Percentiles rank a stretch among this genome's conserved stretches.
Conservation (phyloP, 805 yeast genomes). For the Suhomyces canberraensis region DNA sequence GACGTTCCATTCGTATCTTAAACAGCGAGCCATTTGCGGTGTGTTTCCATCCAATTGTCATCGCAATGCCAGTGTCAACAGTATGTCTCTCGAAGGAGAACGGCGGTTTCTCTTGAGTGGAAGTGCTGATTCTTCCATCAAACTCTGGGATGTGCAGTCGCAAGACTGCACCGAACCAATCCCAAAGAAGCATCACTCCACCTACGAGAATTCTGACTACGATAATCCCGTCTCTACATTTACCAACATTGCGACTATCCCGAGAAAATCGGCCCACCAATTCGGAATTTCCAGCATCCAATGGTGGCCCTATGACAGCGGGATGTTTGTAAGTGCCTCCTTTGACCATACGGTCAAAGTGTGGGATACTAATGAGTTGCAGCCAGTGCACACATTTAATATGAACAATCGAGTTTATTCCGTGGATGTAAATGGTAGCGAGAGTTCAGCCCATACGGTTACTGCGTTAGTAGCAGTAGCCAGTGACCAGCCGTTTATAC, state of each 20-base stretch:
- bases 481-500: conserved; percentile 62
- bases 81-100: conserved; percentile 54
- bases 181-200: conserved; percentile 8
- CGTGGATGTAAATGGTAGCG: conserved; percentile 49
- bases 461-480: conserved; percentile 66
- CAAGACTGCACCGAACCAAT: conserved; percentile 11
- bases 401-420: conserved; percentile 61
- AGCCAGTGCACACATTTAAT: conserved; percentile 65
- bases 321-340: conserved; percentile 79
- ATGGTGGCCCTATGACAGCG: conserved; percentile 92
- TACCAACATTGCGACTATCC: conserved; percentile 30
- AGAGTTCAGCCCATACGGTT: conserved; percentile 13
- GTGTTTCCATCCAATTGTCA: conserved; percentile 45
- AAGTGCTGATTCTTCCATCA: conserved; percentile 66
- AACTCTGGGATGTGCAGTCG: conserved; percentile 56
- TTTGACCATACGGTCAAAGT: conserved; percentile 73
- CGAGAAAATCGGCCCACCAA: conserved; percentile 47
- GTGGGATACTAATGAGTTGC: conserved; percentile 73
- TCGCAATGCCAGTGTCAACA: conserved; percentile 52
- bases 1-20: conserved; percentile 28
- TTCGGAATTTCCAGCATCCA: conserved; percentile 70
- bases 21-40: conserved; percentile 18
- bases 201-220: conserved; percentile 29
- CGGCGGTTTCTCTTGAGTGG: conserved; percentile 60
- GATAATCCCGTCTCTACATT: conserved; percentile 28